Evolutionary conservation across 176 grass and related monocot species (phyloP).

Genomic region (Urochloa ruziziensis): DNA sequence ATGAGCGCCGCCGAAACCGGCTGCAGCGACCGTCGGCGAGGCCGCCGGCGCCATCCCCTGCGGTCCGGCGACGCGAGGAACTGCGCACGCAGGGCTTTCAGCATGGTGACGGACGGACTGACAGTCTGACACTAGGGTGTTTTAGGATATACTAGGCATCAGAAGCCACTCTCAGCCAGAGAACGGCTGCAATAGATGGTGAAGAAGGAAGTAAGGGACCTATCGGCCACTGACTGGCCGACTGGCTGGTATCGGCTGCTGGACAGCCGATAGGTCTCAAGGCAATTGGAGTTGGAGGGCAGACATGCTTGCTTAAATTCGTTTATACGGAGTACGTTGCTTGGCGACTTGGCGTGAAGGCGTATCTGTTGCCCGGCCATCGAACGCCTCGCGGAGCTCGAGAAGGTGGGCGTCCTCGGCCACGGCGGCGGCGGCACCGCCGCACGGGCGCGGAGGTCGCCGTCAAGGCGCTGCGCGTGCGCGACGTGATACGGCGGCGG

Average conservation of each 20-base stretch:
- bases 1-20: slow-evolving; percentile 49
- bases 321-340: too few relatives aligned
- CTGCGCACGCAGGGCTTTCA: slow-evolving; percentile 39
- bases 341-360: too few relatives aligned
- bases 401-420: slow-evolving; percentile 34
- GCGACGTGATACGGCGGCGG: slow-evolving; percentile 16
- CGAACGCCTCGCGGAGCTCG: slow-evolving; percentile 29
- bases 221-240: too few relatives aligned
- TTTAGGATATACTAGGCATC: slow-evolving; percentile 22
- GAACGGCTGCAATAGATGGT: background rate
- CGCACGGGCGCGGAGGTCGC: slow-evolving; percentile 26
- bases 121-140: background rate
- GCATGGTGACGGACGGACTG: slow-evolving; percentile 29
- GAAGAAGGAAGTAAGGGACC: too few relatives aligned
- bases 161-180: slow-evolving; percentile 18
- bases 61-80: slow-evolving; percentile 27
- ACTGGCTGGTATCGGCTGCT: too few relatives aligned
- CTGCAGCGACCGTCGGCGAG: background rate
- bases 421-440: slow-evolving; percentile 35
- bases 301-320: too few relatives aligned
- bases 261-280: too few relatives aligned
- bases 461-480: too few relatives aligned
- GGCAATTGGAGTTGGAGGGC: too few relatives aligned
- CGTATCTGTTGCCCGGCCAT: too few relatives aligned
- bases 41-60: slow-evolving; percentile 13